phyloP scores from a whole-genome alignment of 148 eudicot species.

The Cornus kousa region DNA sequence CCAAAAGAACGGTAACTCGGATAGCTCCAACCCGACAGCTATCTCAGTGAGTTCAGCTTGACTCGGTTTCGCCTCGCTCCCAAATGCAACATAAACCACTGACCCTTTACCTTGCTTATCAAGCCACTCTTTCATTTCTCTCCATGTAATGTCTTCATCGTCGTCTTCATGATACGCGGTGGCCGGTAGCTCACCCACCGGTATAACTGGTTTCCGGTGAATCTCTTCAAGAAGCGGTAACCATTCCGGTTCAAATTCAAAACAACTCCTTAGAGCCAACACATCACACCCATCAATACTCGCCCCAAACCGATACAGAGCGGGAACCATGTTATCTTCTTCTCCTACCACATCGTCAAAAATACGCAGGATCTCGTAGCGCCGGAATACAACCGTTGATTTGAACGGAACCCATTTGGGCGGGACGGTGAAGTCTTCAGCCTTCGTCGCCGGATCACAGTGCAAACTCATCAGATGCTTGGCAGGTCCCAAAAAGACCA shows the following conservation, averaged over 20 bases:
- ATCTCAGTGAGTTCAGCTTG: constrained; percentile 15
- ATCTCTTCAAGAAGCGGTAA: constrained; percentile 1
- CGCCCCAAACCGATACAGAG: background rate
- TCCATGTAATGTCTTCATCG: background rate
- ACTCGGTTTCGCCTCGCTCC: constrained; percentile 17
- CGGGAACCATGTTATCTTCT: background rate
- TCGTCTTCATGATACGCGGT: background rate
- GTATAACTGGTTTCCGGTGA: constrained; percentile 9
- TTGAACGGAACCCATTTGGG: constrained; percentile 17
- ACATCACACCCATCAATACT: constrained; percentile 1
- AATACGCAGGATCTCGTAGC: background rate
- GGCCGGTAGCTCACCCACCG: constrained; percentile 11
- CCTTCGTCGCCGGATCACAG: background rate
- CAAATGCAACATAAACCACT: constrained; percentile 18
- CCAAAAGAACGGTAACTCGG: constrained; percentile 21
- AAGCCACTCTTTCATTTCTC: constrained; percentile 1
- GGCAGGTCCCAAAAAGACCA: background rate
- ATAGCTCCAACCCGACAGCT: constrained; percentile 19
- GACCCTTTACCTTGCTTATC: constrained; percentile 3
- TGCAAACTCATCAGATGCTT: background rate
- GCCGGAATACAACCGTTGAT: constrained; percentile 3
- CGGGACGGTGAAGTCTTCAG: constrained; percentile 2
- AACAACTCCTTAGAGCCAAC: constrained; percentile 3
- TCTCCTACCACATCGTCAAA: background rate
- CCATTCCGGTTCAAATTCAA: constrained; percentile 14